Evolutionary conservation across 768 basidiomycete genomes (phyloP).

Genomic region (Phanerochaete sordida): DNA sequence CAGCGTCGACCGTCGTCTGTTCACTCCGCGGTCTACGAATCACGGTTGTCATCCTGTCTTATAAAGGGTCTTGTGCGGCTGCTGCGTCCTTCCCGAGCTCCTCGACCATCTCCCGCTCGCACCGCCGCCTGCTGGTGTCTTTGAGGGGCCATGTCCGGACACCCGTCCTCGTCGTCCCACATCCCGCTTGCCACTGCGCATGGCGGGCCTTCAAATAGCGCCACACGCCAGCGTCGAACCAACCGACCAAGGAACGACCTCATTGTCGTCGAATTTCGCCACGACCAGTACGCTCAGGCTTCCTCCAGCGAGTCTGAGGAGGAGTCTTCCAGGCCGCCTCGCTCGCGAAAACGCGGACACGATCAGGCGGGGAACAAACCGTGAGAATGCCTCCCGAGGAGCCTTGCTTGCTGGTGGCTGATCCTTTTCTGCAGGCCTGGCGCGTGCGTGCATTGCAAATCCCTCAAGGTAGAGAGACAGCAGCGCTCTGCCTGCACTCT

Average conservation of each 20-base stretch:
- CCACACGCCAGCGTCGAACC: background rate
- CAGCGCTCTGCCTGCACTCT: background rate
- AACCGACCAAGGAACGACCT: background rate
- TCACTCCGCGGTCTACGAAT: background rate
- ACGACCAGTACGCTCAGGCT: background rate
- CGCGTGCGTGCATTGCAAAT: constrained; percentile 57
- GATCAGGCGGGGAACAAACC: background rate
- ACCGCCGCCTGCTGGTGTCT: background rate
- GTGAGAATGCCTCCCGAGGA: background rate
- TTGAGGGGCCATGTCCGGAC: background rate
- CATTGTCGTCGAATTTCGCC: background rate
- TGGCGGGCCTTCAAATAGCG: background rate
- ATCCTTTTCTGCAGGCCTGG: constrained; percentile 34
- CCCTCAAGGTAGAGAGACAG: constrained; percentile 40
- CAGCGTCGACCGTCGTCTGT: background rate
- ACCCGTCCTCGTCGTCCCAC: background rate
- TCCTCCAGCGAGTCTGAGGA: constrained; percentile 1
- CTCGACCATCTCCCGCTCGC: background rate
- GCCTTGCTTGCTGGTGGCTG: background rate
- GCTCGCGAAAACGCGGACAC: background rate
- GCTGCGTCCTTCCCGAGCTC: background rate
- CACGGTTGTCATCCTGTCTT: background rate
- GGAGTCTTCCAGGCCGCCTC: background rate
- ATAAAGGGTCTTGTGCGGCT: background rate
- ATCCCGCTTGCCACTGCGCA: background rate